Conservation (phyloP, 2,329 filamentous ascomycete species). For the Amylocarpus encephaloides region DNA sequence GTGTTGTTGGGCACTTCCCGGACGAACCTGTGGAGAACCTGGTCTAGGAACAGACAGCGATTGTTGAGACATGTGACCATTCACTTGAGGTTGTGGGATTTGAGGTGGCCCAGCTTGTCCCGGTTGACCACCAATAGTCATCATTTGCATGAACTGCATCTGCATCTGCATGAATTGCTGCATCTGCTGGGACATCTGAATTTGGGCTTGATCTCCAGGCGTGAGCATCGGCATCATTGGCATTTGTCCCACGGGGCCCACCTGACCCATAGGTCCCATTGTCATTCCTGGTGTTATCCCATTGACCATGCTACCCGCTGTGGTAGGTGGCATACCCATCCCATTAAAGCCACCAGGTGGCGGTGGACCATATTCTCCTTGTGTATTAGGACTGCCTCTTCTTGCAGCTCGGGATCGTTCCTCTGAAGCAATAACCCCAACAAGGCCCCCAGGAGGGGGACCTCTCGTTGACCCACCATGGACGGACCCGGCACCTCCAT, state of each 20-base stretch:
- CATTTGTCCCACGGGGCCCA: slow-evolving; percentile 30
- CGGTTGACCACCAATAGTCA: slow-evolving; percentile 37
- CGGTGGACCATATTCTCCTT: slow-evolving; percentile 38
- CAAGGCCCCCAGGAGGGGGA: slow-evolving; percentile 71
- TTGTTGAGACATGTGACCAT: slow-evolving; percentile 21
- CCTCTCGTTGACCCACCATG: slow-evolving; percentile 30
- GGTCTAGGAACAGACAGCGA: slow-evolving; percentile 21
- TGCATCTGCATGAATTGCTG: slow-evolving; percentile 87
- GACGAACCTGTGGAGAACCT: slow-evolving; percentile 18
- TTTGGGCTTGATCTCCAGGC: slow-evolving; percentile 64
- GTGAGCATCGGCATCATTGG: slow-evolving; percentile 35
- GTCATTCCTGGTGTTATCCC: slow-evolving; percentile 22
- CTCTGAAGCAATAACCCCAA: slow-evolving; percentile 82
- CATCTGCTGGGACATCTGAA: slow-evolving; percentile 80
- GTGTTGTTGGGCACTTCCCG: slow-evolving; percentile 17
- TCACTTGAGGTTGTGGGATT: slow-evolving; percentile 13
- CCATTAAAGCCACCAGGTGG: slow-evolving; percentile 24
- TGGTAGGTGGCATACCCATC: slow-evolving; percentile 27
- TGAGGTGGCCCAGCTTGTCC: slow-evolving; percentile 5
- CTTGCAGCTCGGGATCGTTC: slow-evolving; percentile 73
- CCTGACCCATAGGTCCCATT: slow-evolving; percentile 30
- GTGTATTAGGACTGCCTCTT: slow-evolving; percentile 68
- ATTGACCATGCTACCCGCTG: slow-evolving; percentile 19
- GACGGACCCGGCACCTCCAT: slow-evolving; percentile 44
- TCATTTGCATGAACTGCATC: slow-evolving; percentile 90